These are phyloP conservation scores for Mycena belliarum DNA, from an alignment of 768 basidiomycete genomes.

Conservation along the genomic window DNA sequence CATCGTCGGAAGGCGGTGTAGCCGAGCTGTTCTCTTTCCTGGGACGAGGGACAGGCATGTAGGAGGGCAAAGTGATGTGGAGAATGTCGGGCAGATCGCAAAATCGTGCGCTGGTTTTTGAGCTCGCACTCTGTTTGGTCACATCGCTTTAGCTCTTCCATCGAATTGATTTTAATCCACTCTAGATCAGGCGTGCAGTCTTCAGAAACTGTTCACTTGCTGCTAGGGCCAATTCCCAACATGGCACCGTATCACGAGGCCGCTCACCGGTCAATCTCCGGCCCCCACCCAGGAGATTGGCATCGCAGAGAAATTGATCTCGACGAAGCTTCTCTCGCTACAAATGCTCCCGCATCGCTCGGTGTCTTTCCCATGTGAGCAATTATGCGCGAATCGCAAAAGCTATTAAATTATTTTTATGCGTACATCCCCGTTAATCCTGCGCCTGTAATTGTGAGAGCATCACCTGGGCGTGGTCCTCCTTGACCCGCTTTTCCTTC, in stretches of 20 bases:
- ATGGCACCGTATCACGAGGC: conserved; percentile 43
- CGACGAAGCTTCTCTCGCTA: not conserved
- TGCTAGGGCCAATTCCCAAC: conserved; percentile 23
- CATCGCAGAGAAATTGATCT: conserved; percentile 9
- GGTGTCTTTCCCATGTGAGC: conserved; percentile 22
- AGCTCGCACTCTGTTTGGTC: conserved; percentile 25
- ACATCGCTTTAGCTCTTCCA: conserved; percentile 1
- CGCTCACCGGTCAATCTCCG: conserved; percentile 45
- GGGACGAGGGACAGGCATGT: conserved; percentile 66
- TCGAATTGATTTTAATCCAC: conserved; percentile 5
- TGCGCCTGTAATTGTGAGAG: conserved; percentile 29
- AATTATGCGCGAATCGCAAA: not conserved
- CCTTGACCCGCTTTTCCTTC: conserved; percentile 15
- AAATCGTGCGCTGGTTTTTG: conserved; percentile 28
- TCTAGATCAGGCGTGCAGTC: conserved; percentile 28
- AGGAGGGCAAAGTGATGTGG: conserved; percentile 29
- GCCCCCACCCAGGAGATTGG: conserved; percentile 36
- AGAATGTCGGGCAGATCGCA: conserved; percentile 22
- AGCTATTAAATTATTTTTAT: not conserved
- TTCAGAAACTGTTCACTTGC: conserved; percentile 27
- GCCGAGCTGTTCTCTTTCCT: conserved; percentile 62
- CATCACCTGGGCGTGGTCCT: conserved; percentile 28
- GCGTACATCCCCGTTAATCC: not conserved
- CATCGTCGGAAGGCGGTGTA: conserved; percentile 68
- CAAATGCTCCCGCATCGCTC: conserved; percentile 5